phyloP scores from a whole-genome alignment of 2,329 filamentous ascomycete genomes.

The Fusarium pseudoanthophilum region DNA sequence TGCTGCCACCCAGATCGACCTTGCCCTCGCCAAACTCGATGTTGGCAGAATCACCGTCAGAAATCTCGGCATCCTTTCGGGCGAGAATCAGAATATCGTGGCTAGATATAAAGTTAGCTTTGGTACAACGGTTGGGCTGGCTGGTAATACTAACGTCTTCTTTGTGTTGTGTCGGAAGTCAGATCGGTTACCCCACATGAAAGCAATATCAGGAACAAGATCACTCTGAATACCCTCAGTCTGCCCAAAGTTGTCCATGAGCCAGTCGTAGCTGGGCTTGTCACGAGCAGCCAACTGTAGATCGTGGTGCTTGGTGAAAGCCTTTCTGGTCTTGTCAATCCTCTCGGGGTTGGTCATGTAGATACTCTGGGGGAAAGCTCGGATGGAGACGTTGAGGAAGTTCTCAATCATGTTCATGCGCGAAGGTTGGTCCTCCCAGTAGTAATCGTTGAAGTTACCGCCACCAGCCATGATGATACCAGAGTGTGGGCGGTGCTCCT shows the following conservation, averaged over 20 bases:
- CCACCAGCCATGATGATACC: slow-evolving; percentile 45
- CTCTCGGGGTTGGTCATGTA: slow-evolving; percentile 39
- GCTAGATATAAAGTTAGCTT: slow-evolving; percentile 26
- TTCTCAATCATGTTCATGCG: slow-evolving; percentile 45
- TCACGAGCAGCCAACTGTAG: slow-evolving; percentile 43
- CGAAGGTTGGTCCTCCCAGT: slow-evolving; percentile 45
- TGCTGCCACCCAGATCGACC: slow-evolving; percentile 34
- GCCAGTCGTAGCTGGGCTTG: slow-evolving; percentile 44
- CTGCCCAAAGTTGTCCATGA: slow-evolving; percentile 35
- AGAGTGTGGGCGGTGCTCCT: slow-evolving; percentile 43
- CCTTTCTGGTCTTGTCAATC: slow-evolving; percentile 32
- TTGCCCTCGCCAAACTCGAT: slow-evolving; percentile 41
- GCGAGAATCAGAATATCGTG: slow-evolving; percentile 44
- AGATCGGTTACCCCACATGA: slow-evolving; percentile 45
- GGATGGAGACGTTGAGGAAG: slow-evolving; percentile 38
- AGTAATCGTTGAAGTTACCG: slow-evolving; percentile 45
- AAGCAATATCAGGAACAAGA: slow-evolving; percentile 43
- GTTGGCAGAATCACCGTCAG: slow-evolving; percentile 30
- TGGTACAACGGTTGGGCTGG: neutral
- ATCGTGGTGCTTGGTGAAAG: slow-evolving; percentile 39
- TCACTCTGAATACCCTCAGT: slow-evolving; percentile 38
- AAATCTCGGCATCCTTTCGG: slow-evolving; percentile 42
- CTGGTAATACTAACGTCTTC: slow-evolving; percentile 39
- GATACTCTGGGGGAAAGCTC: slow-evolving; percentile 44
- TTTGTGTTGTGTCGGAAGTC: slow-evolving; percentile 41